Conservation (phyloP, 1,139 yeast species). For the Candida glucosophila region DNA sequence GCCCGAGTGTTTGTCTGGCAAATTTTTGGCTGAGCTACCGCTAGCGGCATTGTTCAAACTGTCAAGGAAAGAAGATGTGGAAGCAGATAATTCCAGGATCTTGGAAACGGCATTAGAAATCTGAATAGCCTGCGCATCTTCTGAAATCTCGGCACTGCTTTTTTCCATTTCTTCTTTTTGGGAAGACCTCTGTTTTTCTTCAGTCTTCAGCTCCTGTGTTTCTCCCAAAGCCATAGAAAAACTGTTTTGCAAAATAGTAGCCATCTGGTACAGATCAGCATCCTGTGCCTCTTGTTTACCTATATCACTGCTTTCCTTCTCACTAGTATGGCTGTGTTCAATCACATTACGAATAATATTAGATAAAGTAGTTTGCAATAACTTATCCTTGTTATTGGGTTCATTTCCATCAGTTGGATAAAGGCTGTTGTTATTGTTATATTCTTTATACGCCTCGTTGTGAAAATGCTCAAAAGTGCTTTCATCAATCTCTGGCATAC, state of each 20-base stretch:
- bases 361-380: conserved; percentile 17
- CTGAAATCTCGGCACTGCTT: conserved; percentile 36
- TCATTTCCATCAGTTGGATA: conserved; percentile 1
- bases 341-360: conserved; percentile 18
- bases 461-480: conserved; percentile 31
- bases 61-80: conserved; percentile 10
- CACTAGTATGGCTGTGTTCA: conserved; percentile 5
- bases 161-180: too few relatives aligned
- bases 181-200: too few relatives aligned
- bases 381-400: conserved; percentile 1
- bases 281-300: conserved; percentile 23
- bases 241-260: conserved; percentile 66
- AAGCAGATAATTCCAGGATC: conserved; percentile 8
- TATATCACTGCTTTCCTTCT: conserved; percentile 1
- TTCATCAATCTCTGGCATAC: conserved; percentile 30
- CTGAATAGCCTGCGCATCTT: conserved; percentile 6
- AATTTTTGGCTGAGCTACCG: conserved; percentile 3
- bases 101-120: too few relatives aligned
- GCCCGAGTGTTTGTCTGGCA: too few relatives aligned
- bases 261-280: conserved; percentile 45
- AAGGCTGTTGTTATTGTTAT: conserved; percentile 3
- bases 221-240: conserved; percentile 64
- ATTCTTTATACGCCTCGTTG: conserved; percentile 24
- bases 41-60: conserved; percentile 8
- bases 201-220: conserved; percentile 18